Evolutionary conservation across 345 rosid genomes (phyloP).

Genomic region (Excoecaria cochinchinensis): DNA sequence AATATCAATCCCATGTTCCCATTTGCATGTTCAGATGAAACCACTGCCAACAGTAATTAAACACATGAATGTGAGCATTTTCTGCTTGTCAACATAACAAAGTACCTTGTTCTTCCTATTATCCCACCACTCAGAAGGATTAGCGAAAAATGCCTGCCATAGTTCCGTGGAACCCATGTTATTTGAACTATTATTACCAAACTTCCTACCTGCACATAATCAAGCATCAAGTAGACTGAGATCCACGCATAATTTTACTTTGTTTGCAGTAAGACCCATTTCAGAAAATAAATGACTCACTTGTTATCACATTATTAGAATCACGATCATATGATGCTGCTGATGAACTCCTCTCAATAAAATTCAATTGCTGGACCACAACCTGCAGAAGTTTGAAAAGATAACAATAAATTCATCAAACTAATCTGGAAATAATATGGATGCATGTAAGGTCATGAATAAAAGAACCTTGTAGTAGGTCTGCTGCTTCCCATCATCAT

Average conservation of each 20-base stretch:
- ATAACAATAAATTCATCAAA: neutral
- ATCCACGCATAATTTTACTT: neutral
- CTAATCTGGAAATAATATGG: conserved; percentile 2
- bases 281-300: conserved; percentile 22
- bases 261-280: neutral
- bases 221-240: conserved; percentile 1
- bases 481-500: conserved; percentile 51
- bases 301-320: conserved; percentile 25
- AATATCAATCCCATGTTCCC: neutral
- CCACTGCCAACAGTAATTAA: neutral
- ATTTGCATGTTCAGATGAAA: neutral
- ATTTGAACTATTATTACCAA: conserved; percentile 30
- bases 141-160: conserved; percentile 67
- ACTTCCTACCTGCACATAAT: conserved; percentile 35
- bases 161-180: conserved; percentile 32
- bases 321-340: conserved; percentile 26
- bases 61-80: neutral
- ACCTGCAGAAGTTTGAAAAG: conserved; percentile 36
- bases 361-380: conserved; percentile 60
- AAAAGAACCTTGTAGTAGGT: conserved; percentile 54
- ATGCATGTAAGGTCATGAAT: neutral
- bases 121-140: conserved; percentile 70
- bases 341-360: conserved; percentile 41
- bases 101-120: conserved; percentile 63
- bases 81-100: neutral